These are phyloP conservation scores for Kluyveromyces lactis DNA, from an alignment of 805 yeast genomes.

Conservation along the genomic window DNA sequence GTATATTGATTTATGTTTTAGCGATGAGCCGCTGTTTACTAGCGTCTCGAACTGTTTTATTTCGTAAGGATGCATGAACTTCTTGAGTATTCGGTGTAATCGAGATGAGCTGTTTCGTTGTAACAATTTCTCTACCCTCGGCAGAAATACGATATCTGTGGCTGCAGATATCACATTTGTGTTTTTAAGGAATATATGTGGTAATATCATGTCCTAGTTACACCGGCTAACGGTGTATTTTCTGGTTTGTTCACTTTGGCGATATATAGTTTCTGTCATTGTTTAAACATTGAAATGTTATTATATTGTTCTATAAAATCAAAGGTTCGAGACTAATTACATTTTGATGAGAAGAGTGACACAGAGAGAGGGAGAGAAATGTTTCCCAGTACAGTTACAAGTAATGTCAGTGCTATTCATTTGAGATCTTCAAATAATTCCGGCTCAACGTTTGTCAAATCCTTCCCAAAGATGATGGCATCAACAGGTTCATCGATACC, in stretches of 20 bases:
- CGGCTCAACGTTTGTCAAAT: constrained; percentile 31
- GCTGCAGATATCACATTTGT: constrained; percentile 13
- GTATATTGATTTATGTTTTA: constrained; percentile 7
- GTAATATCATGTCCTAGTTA: too few species aligned
- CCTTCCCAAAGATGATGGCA: constrained; percentile 72
- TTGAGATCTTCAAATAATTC: constrained; percentile 17
- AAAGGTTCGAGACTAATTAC: too few species aligned
- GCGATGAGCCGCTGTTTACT: not conserved
- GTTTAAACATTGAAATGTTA: too few species aligned
- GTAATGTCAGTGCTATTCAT: too few species aligned
- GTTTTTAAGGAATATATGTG: not conserved
- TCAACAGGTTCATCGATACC: constrained; percentile 59
- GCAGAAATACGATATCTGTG: constrained; percentile 23
- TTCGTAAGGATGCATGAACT: constrained; percentile 24
- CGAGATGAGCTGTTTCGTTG: constrained; percentile 1
- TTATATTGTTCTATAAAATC: too few species aligned
- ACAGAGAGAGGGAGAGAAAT: too few species aligned
- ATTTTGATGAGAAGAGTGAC: too few species aligned
- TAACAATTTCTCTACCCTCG: constrained; percentile 17
- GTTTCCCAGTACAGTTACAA: too few species aligned
- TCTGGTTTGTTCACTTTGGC: too few species aligned
- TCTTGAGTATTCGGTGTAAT: constrained; percentile 14
- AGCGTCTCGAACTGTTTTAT: constrained; percentile 8
- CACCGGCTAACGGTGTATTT: too few species aligned
- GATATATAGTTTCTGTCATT: too few species aligned